phyloP scores from a whole-genome alignment of 78 protist species.

The Capsaspora owczarzaki region DNA sequence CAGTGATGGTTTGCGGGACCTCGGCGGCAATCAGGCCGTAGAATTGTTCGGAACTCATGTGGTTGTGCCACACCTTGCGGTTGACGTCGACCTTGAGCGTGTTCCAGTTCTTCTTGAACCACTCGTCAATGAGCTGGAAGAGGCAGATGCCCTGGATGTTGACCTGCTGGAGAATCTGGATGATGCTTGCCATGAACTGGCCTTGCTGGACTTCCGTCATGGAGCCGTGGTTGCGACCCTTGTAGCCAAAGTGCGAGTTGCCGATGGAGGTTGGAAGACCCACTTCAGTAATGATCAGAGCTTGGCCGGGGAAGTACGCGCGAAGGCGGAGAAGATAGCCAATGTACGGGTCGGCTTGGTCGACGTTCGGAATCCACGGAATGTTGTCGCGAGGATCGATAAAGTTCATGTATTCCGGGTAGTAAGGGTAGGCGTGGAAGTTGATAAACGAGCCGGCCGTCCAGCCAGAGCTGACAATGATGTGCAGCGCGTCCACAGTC shows the following conservation, averaged over 20 bases:
- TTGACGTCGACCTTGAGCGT: not conserved
- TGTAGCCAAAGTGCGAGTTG: constrained; percentile 2
- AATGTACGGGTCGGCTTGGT: not conserved
- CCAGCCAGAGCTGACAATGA: not conserved
- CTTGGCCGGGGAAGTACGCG: not conserved
- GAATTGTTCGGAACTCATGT: constrained; percentile 1
- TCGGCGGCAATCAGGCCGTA: constrained; percentile 20
- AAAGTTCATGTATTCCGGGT: constrained; percentile 6
- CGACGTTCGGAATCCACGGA: not conserved
- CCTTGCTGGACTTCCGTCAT: not conserved
- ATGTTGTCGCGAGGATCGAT: not conserved
- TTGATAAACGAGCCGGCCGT: constrained; percentile 11
- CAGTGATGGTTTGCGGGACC: not conserved
- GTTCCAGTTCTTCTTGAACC: constrained; percentile 30
- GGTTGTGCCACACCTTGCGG: constrained; percentile 18
- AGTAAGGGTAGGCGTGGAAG: constrained; percentile 8
- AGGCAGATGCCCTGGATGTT: constrained; percentile 9
- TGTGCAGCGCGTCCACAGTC: constrained; percentile 1
- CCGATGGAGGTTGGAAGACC: constrained; percentile 26
- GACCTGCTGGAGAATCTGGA: not conserved
- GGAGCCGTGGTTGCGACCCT: constrained; percentile 12
- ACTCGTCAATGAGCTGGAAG: constrained; percentile 20
- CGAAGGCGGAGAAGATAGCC: not conserved
- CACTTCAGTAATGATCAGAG: constrained; percentile 1
- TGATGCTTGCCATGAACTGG: not conserved